Evolutionary conservation across 768 basidiomycete species (phyloP), one percentile per base, ranked within the genome.

Genomic region (Steccherinum ochraceum): DNA sequence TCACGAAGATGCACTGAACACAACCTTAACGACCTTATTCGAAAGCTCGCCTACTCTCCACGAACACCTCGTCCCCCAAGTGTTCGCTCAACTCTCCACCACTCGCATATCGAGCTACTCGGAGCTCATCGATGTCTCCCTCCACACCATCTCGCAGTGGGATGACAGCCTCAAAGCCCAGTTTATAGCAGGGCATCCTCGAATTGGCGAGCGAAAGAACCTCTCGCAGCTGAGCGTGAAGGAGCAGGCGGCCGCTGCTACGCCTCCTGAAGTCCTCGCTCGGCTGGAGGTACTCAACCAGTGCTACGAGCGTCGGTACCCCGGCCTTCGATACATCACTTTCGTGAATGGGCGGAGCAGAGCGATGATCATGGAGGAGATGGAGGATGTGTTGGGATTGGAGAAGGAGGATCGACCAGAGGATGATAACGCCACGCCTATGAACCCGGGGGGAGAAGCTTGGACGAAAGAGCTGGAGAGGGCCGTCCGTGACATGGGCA

Each of bases 291-390:
- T 87, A 56, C 76, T 95, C 46, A 96, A 96, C 57, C 74, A 70
- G 11, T 78, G 79, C 56, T 95, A 94, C 61, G 89, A 93, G 63
- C 69, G 62, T 24, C 69, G 69, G 48, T 95, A 84, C 60, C 81
- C 86, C 0, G 83, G 86, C 2, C 64, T 96, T 56, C 77, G 88
- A 18, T 95, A 92, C 62, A 89, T 96, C 68, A 93, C 91, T 4
- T 96, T 93, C 61, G 93, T 95, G 39, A 91, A 93, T 60, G 89
- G 90, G 26, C 78, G 93, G 52, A 78, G 79, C 53, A 73, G 92
- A 35, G 76, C 76, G 26, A 75, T 65, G 43, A 84, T 96, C 57
- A 83, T 80, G 35, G 74, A 80, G 57, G 90, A 93, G 70, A 86
- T 96, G 77, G 89, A 93, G 65, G 73, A 72, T 51, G 72, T 72